Evolutionary conservation across 2,329 filamentous ascomycete genomes (phyloP).

Genomic region (Hymenoscyphus repandus): DNA sequence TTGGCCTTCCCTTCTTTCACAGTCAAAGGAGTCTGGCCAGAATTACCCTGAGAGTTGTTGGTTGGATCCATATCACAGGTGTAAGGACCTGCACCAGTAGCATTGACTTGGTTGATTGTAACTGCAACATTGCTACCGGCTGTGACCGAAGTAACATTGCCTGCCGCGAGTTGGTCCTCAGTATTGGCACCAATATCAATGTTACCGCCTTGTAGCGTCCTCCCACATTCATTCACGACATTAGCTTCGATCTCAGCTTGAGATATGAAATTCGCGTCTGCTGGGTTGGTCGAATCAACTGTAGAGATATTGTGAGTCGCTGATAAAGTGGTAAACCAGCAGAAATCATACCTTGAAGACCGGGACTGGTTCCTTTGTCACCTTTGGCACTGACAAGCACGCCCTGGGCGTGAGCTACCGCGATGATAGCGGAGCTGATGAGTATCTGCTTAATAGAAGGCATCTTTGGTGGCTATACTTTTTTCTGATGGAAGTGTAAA

Average conservation of each 20-base stretch:
- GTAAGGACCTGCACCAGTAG: slow-evolving; percentile 50
- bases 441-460: slow-evolving; percentile 12
- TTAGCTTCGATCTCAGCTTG: slow-evolving; percentile 48
- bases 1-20: slow-evolving; percentile 30
- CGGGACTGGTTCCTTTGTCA: slow-evolving; percentile 8
- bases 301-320: slow-evolving; percentile 1
- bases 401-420: slow-evolving; percentile 11
- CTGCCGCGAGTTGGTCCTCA: slow-evolving; percentile 43
- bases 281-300: slow-evolving; percentile 1
- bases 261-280: slow-evolving; percentile 50
- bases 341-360: background rate
- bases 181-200: slow-evolving; percentile 56
- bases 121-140: slow-evolving; percentile 41
- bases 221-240: slow-evolving; percentile 55
- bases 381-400: slow-evolving; percentile 14
- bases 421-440: slow-evolving; percentile 4
- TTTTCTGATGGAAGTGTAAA: slow-evolving; percentile 7
- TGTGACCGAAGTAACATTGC: slow-evolving; percentile 44
- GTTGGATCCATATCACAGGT: slow-evolving; percentile 47
- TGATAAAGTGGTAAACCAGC: too few relatives aligned
- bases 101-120: slow-evolving; percentile 49
- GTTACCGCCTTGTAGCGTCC: slow-evolving; percentile 54
- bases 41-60: slow-evolving; percentile 32
- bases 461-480: slow-evolving; percentile 10
- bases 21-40: slow-evolving; percentile 2